These are phyloP conservation scores for Sarocladium kiliense DNA, from an alignment of 2,329 filamentous ascomycete genomes.

Conservation along the genomic window DNA sequence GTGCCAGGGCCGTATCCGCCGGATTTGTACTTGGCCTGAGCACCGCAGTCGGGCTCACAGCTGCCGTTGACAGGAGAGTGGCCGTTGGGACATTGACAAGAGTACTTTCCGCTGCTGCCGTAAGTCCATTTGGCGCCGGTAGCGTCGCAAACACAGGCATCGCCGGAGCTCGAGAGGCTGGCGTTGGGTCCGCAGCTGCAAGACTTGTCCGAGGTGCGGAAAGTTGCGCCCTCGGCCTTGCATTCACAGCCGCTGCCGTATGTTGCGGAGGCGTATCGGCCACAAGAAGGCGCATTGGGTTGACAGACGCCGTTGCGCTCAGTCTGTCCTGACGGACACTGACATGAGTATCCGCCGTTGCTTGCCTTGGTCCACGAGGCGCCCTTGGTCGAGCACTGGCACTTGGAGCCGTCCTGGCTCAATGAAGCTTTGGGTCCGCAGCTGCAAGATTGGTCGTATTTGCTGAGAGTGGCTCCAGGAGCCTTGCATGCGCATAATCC, in stretches of 20 bases:
- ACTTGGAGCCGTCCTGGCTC: background rate
- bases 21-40: background rate
- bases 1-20: background rate
- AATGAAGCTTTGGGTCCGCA: background rate
- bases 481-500: background rate
- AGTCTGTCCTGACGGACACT: background rate
- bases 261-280: background rate
- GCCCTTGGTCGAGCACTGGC: background rate
- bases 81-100: constrained; percentile 3
- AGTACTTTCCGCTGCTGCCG: background rate
- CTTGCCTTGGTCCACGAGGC: background rate
- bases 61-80: background rate
- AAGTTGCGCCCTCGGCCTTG: background rate
- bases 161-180: background rate
- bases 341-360: background rate
- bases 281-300: background rate
- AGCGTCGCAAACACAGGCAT: background rate
- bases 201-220: background rate
- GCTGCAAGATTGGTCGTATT: background rate
- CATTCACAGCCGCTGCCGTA: background rate
- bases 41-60: background rate
- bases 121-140: background rate
- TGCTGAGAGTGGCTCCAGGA: constrained; percentile 4
- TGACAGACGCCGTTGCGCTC: background rate
- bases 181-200: background rate